Conservation (phyloP, 148 eudicot genomes). For the Bassia scoparia region DNA sequence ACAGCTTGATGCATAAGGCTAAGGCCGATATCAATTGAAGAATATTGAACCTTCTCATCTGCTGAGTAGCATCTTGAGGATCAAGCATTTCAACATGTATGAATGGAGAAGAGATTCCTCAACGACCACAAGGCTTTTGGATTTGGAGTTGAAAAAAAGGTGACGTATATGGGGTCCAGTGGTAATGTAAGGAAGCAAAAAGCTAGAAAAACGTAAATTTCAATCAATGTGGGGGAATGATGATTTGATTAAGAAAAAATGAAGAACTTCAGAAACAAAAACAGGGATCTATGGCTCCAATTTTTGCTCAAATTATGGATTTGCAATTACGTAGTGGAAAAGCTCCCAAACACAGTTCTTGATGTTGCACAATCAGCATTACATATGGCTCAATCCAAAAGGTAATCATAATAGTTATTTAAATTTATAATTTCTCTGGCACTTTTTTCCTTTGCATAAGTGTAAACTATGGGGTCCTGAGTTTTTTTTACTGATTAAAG, state of each 20-base stretch:
- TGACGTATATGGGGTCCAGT: no score
- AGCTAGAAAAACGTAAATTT: not conserved
- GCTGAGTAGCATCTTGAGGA: not conserved
- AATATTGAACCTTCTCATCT: not conserved
- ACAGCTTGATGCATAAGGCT: not conserved
- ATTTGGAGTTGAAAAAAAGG: no score
- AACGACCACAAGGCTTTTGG: no score
- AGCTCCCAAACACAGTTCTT: not conserved
- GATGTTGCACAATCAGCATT: not conserved
- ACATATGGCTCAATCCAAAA: not conserved
- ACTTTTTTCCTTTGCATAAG: no score
- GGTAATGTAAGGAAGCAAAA: no score
- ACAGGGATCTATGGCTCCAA: not conserved
- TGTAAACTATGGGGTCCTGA: no score
- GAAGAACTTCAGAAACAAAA: not conserved
- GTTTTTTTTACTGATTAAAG: no score
- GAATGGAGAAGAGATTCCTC: no score
- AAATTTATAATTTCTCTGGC: no score
- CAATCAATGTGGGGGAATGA: not conserved
- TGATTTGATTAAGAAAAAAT: not conserved
- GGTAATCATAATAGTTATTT: no score
- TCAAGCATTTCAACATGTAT: no score
- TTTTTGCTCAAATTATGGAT: not conserved
- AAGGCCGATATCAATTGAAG: not conserved
- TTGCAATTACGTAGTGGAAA: not conserved